A percentile compares a stretch with the other conserved stretches of the same genome.
Evolutionary conservation across 129 eudicot species (phyloP).

Genomic region (Escallonia rubra): DNA sequence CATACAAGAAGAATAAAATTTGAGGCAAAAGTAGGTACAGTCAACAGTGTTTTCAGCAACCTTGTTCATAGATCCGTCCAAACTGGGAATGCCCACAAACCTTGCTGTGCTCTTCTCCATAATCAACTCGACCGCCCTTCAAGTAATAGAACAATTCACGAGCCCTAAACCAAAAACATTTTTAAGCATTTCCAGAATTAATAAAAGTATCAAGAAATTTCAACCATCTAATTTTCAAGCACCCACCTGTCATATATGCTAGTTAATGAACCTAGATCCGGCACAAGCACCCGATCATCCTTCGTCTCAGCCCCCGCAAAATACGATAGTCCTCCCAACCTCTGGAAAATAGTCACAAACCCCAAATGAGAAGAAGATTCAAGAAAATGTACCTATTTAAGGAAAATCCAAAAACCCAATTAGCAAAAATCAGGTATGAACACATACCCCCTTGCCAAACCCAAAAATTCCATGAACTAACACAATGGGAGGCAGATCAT

Average conservation of each 20-base stretch:
- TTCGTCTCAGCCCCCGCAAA: constrained; percentile 8
- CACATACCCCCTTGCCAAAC: constrained; percentile 92
- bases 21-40: neutral
- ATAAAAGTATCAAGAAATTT: neutral
- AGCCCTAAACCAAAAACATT: constrained; percentile 42
- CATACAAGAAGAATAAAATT: neutral
- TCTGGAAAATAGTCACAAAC: neutral
- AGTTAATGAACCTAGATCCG: constrained; percentile 15
- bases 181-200: neutral
- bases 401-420: neutral
- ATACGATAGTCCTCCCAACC: constrained; percentile 4
- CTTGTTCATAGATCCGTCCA: constrained; percentile 49
- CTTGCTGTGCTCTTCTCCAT: constrained; percentile 69
- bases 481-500: constrained; percentile 92
- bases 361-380: neutral
- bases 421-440: neutral
- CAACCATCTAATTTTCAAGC: neutral
- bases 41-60: neutral
- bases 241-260: constrained; percentile 57
- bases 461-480: constrained; percentile 98
- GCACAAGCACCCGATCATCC: constrained; percentile 5
- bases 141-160: constrained; percentile 61
- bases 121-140: constrained; percentile 70
- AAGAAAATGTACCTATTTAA: neutral
- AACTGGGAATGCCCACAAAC: constrained; percentile 60